These are phyloP conservation scores for Glycine soja DNA, from an alignment of 306 rosid genomes.

Conservation along the genomic window DNA sequence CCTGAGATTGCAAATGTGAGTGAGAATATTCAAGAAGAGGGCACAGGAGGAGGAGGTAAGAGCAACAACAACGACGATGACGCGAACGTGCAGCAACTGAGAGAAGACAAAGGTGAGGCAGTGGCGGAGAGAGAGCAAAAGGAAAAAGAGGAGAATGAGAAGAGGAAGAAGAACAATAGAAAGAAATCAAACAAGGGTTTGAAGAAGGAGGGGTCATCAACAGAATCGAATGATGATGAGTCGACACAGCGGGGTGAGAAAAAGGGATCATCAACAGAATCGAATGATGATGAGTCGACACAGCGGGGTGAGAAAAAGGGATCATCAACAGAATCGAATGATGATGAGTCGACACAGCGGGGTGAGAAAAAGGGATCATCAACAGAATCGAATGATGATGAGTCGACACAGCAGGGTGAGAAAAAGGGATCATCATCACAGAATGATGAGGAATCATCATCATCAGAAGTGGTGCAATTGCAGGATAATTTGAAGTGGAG, in stretches of 20 bases:
- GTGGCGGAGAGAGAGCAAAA: conserved; percentile 8
- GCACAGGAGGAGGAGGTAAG: conserved; percentile 15
- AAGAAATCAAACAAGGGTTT: conserved; percentile 41
- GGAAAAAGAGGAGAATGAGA: conserved; percentile 1
- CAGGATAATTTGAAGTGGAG: conserved; percentile 63
- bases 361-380: conserved; percentile 75
- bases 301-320: conserved; percentile 69
- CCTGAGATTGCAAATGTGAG: conserved; percentile 4
- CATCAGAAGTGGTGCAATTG: neutral
- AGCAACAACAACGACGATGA: neutral
- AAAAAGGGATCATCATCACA: conserved; percentile 41
- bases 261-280: conserved; percentile 72
- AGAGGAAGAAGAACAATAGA: neutral
- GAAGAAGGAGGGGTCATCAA: conserved; percentile 68
- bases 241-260: conserved; percentile 59
- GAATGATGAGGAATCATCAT: too few species aligned
- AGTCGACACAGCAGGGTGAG: conserved; percentile 66
- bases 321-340: conserved; percentile 67
- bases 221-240: conserved; percentile 60
- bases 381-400: conserved; percentile 62
- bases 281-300: conserved; percentile 60
- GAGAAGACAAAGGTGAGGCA: conserved; percentile 47
- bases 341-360: conserved; percentile 59
- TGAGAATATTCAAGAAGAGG: conserved; percentile 35
- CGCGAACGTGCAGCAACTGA: conserved; percentile 21